Evolutionary conservation across 768 basidiomycete species (phyloP), one percentile per base, ranked within the genome.

Genomic region (Tricholoma bakamatsutake): DNA sequence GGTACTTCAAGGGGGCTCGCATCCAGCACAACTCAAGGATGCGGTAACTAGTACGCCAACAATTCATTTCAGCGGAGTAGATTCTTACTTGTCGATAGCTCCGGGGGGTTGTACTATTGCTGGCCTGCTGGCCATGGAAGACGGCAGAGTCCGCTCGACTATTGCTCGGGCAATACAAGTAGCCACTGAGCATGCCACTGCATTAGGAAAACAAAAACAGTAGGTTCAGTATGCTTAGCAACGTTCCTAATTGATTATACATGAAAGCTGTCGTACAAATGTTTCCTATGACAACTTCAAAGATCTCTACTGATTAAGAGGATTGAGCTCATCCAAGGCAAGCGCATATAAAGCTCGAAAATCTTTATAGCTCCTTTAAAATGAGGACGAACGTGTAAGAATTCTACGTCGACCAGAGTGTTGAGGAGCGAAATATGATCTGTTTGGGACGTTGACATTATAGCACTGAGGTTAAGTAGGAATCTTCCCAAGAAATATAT

Each of bases 91-190:
- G 24, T 2, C 50, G 31, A 37, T 59, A 98, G 96, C 97, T 37
- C 97, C 97, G 0, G 97, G 96, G 54, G 97, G 97, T 46, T 97
- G 94, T 64, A 99, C 97, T 0, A 98, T 99, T 61, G 97, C 97
- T 2, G 97, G 97, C n/a, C 73, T 99, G 27, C 75, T 99, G 17
- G 87, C 92, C 0, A 79, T 99, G 68, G 97, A 99, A 70, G 97
- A 99, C 61, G 96, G 96, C 0, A 77, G 83, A 62, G 88, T 99
- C 13, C 81, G 97, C 18, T 94, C 92, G 0, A 98, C 95, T 0
- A 94, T 99, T 66, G 96, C 97, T 15, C 80, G 97, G 50, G 88
- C 89, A 5, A 97, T 99, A 52, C 95, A 99, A 69, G 79, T 91
- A 9, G 97, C 97, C 1, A 93, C 97, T 0, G 88, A 93, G 58